Base-by-base conservation (phyloP, 2,329 filamentous ascomycete species). In the Nigrospora osmanthi region DNA sequence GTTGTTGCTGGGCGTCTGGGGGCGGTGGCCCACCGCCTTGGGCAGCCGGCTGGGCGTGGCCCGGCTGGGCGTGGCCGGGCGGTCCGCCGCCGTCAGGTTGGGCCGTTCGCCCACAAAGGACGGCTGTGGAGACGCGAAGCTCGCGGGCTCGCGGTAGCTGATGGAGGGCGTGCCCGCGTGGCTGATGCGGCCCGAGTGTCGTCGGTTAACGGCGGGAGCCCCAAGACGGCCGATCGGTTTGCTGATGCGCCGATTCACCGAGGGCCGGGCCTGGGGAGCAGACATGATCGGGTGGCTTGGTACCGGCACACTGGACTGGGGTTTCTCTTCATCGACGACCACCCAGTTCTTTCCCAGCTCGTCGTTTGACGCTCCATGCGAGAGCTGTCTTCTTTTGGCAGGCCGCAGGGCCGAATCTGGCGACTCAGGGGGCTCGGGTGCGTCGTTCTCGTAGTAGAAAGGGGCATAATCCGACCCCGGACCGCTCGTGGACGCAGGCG, bases 291-390 rank as follows among this genome's bases (percentile, higher is more conserved):
- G 16, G 34, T 35, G 34, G 34, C 14, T n/a, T 7, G 14, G 34
- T n/a, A 35, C 14, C 34, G 11, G 38, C 38, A 28, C n/a, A 40
- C 23, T 55, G 12, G 51, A 47, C 40, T 48, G 54, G 28, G 49
- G 50, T 17, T 42, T 47, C 33, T 49, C 45, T 41, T 52, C 47
- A 30, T 23, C 68, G 23, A 89, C 79, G 50, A 89, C 71, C 28
- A 89, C 82, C 85, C 85, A 89, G 63, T 81, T 86, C 45, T 73
- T 76, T 30, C 76, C 71, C 6, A 86, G 67, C 37, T 83, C 78
- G 49, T 80, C 74, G 23, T 66, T 60, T 4, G 53, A 44, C 32
- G 70, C 67, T 15, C 70, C 66, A 2, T 68, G 59, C 43, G 68
- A 64, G n/a, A 75, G 69, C 48, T 80, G 77, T 37, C 77, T 67